Percentiles rank a stretch among this genome's conserved stretches.
phyloP scores from a whole-genome alignment of 345 rosid species.

The Populus euphratica region DNA sequence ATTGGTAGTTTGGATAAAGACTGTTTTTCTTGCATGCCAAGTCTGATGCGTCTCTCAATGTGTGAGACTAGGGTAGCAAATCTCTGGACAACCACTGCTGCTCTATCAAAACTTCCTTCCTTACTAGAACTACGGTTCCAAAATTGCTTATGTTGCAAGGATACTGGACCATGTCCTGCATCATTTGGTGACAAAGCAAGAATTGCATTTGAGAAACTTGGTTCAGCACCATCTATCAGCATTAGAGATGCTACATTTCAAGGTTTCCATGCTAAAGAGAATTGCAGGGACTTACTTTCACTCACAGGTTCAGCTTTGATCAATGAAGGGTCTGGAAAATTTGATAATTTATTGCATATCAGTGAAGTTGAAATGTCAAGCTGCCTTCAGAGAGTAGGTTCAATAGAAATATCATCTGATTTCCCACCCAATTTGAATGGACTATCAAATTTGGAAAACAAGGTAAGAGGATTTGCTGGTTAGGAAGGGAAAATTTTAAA shows the following conservation, averaged over 20 bases:
- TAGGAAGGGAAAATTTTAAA: slow-evolving; percentile 4
- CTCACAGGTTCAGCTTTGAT: slow-evolving; percentile 14
- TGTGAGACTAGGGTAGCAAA: slow-evolving; percentile 73
- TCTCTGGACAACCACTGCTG: slow-evolving; percentile 79
- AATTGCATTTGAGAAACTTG: slow-evolving; percentile 3
- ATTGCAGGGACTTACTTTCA: slow-evolving; percentile 33
- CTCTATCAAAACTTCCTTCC: slow-evolving; percentile 69
- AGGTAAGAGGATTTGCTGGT: slow-evolving; percentile 17
- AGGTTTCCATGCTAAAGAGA: slow-evolving; percentile 17
- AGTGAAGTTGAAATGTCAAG: slow-evolving; percentile 58
- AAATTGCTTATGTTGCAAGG: slow-evolving; percentile 60
- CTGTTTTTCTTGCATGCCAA: slow-evolving; percentile 82
- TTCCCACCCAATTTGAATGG: slow-evolving; percentile 3
- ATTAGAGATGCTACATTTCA: slow-evolving; percentile 13
- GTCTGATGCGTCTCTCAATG: slow-evolving; percentile 66
- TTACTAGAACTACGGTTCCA: slow-evolving; percentile 71
- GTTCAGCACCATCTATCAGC: slow-evolving; percentile 24
- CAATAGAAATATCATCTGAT: slow-evolving; percentile 28
- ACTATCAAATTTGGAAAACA: slow-evolving; percentile 20
- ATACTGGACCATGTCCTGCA: slow-evolving; percentile 32
- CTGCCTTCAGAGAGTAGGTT: slow-evolving; percentile 19
- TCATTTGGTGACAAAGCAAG: slow-evolving; percentile 25
- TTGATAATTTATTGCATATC: slow-evolving; percentile 42
- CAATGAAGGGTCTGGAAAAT: slow-evolving; percentile 27
- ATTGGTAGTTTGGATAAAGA: slow-evolving; percentile 65